Conservation (phyloP, 441 rosid species). For the Pelargonium cotyledonis region DNA sequence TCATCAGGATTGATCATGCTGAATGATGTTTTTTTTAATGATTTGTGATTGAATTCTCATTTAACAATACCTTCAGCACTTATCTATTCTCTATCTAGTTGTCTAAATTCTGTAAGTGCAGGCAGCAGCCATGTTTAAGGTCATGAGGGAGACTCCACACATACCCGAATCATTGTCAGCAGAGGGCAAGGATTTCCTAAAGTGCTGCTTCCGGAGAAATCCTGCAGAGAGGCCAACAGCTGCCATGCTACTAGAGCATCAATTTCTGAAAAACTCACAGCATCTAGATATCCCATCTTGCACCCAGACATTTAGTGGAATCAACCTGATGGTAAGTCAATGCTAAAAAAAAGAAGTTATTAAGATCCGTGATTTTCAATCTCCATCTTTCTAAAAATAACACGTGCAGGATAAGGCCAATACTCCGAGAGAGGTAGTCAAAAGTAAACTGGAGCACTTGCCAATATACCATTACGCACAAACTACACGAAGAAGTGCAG, state of each 20-base stretch:
- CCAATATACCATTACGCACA: conserved; percentile 26
- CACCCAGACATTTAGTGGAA: conserved; percentile 32
- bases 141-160: conserved; percentile 69
- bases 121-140: conserved; percentile 98
- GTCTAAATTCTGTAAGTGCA: conserved; percentile 23
- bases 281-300: conserved; percentile 37
- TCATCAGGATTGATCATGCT: too few species aligned
- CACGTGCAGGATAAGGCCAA: conserved; percentile 46
- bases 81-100: neutral
- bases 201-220: conserved; percentile 67
- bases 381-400: neutral
- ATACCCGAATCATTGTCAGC: conserved; percentile 69
- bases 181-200: conserved; percentile 78
- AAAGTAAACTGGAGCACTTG: conserved; percentile 41
- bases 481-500: conserved; percentile 25
- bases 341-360: neutral
- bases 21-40: too few species aligned
- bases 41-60: neutral
- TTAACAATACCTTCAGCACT: neutral
- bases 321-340: conserved; percentile 40
- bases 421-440: conserved; percentile 32
- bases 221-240: conserved; percentile 88
- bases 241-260: conserved; percentile 61
- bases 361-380: too few species aligned
- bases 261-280: conserved; percentile 47